Conservation (phyloP, 1,284 basidiomycete species). For the Ganoderma meredithae region DNA sequence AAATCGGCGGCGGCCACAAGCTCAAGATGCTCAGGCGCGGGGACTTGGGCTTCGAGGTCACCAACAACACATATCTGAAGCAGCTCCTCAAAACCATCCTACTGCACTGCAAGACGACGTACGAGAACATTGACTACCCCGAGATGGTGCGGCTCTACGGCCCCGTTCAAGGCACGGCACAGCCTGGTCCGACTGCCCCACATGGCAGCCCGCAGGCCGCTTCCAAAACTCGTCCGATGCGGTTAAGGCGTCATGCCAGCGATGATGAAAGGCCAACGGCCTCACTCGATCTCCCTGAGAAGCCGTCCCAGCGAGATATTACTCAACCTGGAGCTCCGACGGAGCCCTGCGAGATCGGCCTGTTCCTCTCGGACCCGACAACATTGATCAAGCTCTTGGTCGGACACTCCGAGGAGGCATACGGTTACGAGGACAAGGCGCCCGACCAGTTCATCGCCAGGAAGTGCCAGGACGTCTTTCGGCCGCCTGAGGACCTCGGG, state of each 20-base stretch:
- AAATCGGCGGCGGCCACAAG: background rate
- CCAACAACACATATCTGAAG: background rate
- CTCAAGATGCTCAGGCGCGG: background rate
- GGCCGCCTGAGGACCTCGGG: background rate
- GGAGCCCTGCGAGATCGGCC: background rate
- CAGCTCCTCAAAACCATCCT: background rate
- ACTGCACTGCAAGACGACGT: background rate
- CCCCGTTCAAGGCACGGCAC: background rate
- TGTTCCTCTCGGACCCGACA: background rate
- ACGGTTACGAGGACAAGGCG: background rate
- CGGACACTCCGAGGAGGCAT: background rate
- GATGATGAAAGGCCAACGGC: background rate
- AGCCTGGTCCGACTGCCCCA: too few species aligned
- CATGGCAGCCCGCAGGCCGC: too few species aligned
- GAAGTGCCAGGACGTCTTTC: background rate
- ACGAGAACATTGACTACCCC: background rate
- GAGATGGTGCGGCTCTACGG: background rate
- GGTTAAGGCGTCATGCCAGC: background rate
- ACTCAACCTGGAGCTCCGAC: background rate
- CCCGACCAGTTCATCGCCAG: background rate
- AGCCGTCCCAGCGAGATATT: background rate
- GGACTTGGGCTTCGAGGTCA: background rate
- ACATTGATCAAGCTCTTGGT: background rate
- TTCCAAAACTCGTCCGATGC: background rate
- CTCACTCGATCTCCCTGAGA: background rate